A percentile compares a stretch with the other conserved stretches of the same genome.
These are phyloP conservation scores for Spizellomyces punctatus DNA, from an alignment of 192 early-diverging fungal species.

Conservation along the genomic window DNA sequence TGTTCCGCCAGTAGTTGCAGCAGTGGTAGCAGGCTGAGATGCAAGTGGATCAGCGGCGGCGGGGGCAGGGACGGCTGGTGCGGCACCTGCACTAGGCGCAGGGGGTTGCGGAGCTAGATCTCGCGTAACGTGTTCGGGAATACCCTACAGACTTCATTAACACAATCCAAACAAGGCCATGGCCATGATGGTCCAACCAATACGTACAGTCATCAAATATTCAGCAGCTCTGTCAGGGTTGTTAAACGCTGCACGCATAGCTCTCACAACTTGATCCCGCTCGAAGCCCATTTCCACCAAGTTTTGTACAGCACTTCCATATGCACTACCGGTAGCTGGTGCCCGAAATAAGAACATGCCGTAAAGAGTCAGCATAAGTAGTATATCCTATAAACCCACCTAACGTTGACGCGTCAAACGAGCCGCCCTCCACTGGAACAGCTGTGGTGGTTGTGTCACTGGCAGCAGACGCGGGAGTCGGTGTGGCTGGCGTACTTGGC, in stretches of 20 bases:
- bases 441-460: conserved; percentile 14
- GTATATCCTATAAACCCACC: conserved; percentile 20
- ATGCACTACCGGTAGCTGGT: conserved; percentile 74
- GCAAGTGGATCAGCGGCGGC: conserved; percentile 12
- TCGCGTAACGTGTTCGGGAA: conserved; percentile 68
- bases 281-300: conserved; percentile 97
- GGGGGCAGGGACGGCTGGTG: conserved; percentile 21
- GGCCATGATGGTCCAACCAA: background rate
- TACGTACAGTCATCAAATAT: conserved; percentile 83
- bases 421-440: conserved; percentile 29
- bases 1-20: background rate
- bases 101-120: conserved; percentile 51
- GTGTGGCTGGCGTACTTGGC: conserved; percentile 40
- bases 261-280: conserved; percentile 78
- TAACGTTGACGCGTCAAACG: conserved; percentile 53
- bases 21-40: conserved; percentile 29
- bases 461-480: conserved; percentile 44
- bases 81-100: conserved; percentile 33
- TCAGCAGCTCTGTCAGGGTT: conserved; percentile 97
- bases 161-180: background rate
- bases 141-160: conserved; percentile 58
- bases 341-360: conserved; percentile 10
- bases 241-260: conserved; percentile 96
- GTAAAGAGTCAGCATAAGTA: background rate
- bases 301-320: conserved; percentile 79